These are phyloP conservation scores for Albugo laibachii DNA, from an alignment of 352 stramenopile species.

Conservation along the genomic window DNA sequence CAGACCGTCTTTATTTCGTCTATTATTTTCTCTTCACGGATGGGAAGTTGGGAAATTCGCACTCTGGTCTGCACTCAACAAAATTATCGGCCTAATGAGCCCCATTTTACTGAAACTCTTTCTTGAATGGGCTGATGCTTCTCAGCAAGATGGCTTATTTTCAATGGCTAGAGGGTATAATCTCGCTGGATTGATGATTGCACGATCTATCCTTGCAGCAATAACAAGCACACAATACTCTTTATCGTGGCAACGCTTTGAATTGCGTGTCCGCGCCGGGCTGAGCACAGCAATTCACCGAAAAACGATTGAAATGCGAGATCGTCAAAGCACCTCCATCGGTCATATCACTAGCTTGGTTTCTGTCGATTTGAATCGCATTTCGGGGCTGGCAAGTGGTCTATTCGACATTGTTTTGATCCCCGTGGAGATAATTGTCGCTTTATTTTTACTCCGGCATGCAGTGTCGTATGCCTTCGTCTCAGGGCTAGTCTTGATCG, in stretches of 20 bases:
- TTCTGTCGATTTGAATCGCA: constrained; percentile 51
- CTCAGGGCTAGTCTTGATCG: constrained; percentile 48
- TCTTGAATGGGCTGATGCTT: constrained; percentile 33
- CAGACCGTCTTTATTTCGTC: constrained; percentile 27
- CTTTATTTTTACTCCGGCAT: constrained; percentile 42
- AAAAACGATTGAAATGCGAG: constrained; percentile 18
- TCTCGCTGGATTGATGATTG: constrained; percentile 29
- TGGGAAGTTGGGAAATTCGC: constrained; percentile 31
- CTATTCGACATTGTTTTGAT: constrained; percentile 73
- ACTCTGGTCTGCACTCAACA: constrained; percentile 54
- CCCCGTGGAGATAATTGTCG: constrained; percentile 47
- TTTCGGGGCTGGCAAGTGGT: constrained; percentile 43
- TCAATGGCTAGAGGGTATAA: constrained; percentile 17
- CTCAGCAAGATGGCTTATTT: constrained; percentile 14
- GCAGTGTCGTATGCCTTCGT: constrained; percentile 76
- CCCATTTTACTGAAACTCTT: constrained; percentile 68
- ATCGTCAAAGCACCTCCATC: constrained; percentile 17
- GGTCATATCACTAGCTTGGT: constrained; percentile 59
- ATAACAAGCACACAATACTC: constrained; percentile 61
- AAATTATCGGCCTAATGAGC: constrained; percentile 35
- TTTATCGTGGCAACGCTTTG: constrained; percentile 58
- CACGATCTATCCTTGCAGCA: constrained; percentile 28
- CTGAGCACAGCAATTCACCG: constrained; percentile 51
- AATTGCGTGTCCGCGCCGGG: constrained; percentile 43
- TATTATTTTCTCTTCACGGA: constrained; percentile 31